phyloP scores from a whole-genome alignment of 75 land plant species.

The Sequoiadendron giganteum region DNA sequence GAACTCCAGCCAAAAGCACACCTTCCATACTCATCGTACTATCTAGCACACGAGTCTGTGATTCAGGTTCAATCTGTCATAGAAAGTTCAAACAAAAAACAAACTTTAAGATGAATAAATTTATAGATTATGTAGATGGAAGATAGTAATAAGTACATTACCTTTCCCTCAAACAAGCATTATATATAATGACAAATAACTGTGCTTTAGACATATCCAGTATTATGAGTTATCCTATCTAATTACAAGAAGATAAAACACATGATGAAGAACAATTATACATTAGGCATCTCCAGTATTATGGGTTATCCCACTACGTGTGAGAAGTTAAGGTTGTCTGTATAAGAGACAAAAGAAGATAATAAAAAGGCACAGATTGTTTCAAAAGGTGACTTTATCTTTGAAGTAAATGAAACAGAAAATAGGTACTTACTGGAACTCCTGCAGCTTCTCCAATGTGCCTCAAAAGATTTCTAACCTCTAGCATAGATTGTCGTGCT shows the following conservation, averaged over 20 bases:
- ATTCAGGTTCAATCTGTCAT: slow-evolving; percentile 85
- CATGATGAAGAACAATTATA: not conserved
- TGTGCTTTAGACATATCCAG: not conserved
- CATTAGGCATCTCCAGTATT: not conserved
- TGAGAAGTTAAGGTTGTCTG: not conserved
- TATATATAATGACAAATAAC: not conserved
- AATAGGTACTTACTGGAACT: slow-evolving; percentile 64
- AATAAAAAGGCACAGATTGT: not conserved
- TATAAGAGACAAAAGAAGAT: not conserved
- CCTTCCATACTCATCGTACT: slow-evolving; percentile 86
- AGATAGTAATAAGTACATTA: not conserved
- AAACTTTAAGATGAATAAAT: not conserved
- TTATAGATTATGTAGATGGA: not conserved
- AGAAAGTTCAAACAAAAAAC: slow-evolving; percentile 2
- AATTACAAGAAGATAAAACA: not conserved
- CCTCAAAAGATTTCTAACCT: slow-evolving; percentile 62
- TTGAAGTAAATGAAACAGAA: slow-evolving; percentile 10
- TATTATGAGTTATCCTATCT: not conserved
- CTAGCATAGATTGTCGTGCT: slow-evolving; percentile 70
- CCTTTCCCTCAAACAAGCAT: not conserved
- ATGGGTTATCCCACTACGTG: not conserved
- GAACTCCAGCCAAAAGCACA: slow-evolving; percentile 93
- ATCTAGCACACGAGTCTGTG: slow-evolving; percentile 80
- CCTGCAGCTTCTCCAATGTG: slow-evolving; percentile 94
- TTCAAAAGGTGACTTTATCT: not conserved